Conservation (phyloP, 208 protist species). For the Crithidia sp. region DNA sequence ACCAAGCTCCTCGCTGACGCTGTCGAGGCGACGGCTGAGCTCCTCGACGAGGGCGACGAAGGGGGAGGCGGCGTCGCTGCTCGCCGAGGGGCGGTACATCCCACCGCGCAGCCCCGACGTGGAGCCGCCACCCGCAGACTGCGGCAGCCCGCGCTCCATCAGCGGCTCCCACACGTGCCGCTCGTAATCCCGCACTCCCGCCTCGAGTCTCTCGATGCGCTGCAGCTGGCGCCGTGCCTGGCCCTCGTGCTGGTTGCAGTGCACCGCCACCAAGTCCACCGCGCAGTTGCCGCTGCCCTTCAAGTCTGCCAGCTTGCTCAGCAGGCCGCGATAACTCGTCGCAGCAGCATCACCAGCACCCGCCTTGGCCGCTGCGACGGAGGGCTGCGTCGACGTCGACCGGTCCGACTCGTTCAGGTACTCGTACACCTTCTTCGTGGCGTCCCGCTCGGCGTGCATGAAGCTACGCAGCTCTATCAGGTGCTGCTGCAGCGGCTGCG, state of each 20-base stretch:
- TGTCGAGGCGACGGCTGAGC: conserved; percentile 47
- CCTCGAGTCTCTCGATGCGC: conserved; percentile 62
- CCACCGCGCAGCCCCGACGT: conserved; percentile 17
- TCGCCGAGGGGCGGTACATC: conserved; percentile 23
- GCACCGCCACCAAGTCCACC: conserved; percentile 62
- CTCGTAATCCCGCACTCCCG: conserved; percentile 59
- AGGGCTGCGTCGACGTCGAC: background rate
- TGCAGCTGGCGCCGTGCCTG: conserved; percentile 50
- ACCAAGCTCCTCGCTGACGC: conserved; percentile 37
- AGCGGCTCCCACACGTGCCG: conserved; percentile 71
- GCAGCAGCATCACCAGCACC: conserved; percentile 6
- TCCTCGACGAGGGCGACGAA: conserved; percentile 45
- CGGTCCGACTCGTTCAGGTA: conserved; percentile 60
- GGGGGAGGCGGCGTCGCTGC: conserved; percentile 25
- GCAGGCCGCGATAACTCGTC: conserved; percentile 41
- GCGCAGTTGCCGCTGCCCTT: conserved; percentile 43
- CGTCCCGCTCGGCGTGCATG: conserved; percentile 68
- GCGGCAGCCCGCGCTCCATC: conserved; percentile 44
- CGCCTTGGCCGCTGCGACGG: background rate
- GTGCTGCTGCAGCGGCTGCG: conserved; percentile 71
- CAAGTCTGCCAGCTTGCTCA: conserved; percentile 31
- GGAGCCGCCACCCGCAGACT: background rate
- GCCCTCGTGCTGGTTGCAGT: conserved; percentile 66
- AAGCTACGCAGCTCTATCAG: conserved; percentile 80
- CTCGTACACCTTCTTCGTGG: conserved; percentile 51